Evolutionary conservation across 495 filamentous ascomycete genomes (phyloP).

Genomic region (Aspergillus diversus): DNA sequence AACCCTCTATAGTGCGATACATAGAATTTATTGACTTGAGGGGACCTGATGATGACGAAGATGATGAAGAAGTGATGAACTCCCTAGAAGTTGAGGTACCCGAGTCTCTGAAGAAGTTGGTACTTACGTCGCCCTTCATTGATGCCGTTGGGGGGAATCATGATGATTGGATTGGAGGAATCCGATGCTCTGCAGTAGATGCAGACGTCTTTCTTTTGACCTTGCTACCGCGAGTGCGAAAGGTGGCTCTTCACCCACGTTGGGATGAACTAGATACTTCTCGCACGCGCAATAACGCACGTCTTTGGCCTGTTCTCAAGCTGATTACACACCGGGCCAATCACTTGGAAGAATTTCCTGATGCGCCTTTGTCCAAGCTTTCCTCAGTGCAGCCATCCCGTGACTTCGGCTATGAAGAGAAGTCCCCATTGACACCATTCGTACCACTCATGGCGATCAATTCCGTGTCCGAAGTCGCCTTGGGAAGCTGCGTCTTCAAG

Average conservation of each 20-base stretch:
- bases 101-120: slow-evolving; percentile 2
- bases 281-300: background rate
- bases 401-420: slow-evolving; percentile 11
- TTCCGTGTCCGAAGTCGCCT: slow-evolving; percentile 11
- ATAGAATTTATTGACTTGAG: slow-evolving; percentile 9
- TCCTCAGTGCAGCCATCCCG: slow-evolving; percentile 3
- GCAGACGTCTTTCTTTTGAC: slow-evolving; percentile 21
- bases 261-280: slow-evolving; percentile 11
- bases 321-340: slow-evolving; percentile 12
- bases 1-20: slow-evolving; percentile 6
- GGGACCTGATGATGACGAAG: background rate
- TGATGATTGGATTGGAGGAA: slow-evolving; percentile 10
- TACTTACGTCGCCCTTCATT: slow-evolving; percentile 11
- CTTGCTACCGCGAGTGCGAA: slow-evolving; percentile 15
- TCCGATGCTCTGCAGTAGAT: slow-evolving; percentile 7
- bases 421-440: slow-evolving; percentile 5
- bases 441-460: slow-evolving; percentile 10
- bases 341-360: slow-evolving; percentile 7
- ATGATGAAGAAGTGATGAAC: slow-evolving; percentile 8
- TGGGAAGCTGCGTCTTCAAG: slow-evolving; percentile 14
- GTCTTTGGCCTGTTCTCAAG: slow-evolving; percentile 14
- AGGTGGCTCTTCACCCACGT: slow-evolving; percentile 12
- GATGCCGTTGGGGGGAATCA: slow-evolving; percentile 4
- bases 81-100: background rate
- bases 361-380: slow-evolving; percentile 10